Conservation (phyloP, 495 filamentous ascomycete genomes). For the Aspergillus nanangensis region DNA sequence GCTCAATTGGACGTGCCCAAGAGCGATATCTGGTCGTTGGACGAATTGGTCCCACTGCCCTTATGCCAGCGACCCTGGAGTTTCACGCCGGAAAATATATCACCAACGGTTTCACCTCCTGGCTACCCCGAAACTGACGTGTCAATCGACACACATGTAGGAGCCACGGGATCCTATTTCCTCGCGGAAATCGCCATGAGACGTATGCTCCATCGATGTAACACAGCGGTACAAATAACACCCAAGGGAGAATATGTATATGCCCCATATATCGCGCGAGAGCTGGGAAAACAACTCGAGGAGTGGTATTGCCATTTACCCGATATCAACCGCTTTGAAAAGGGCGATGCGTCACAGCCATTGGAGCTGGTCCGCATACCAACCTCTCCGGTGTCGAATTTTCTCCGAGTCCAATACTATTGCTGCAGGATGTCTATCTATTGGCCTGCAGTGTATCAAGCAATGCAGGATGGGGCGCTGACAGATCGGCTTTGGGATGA, state of each 20-base stretch:
- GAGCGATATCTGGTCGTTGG: neutral
- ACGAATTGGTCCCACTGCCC: neutral
- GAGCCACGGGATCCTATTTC: slow-evolving; percentile 2
- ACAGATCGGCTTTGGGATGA: neutral
- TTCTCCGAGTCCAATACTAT: slow-evolving; percentile 2
- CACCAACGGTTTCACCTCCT: neutral
- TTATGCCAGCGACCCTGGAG: neutral
- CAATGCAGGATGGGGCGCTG: neutral
- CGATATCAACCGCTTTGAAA: neutral
- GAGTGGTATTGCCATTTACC: slow-evolving; percentile 8
- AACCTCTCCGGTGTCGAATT: neutral
- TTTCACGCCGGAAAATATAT: neutral
- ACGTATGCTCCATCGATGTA: slow-evolving; percentile 7
- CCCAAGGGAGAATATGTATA: neutral
- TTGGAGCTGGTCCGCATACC: neutral
- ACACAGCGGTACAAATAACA: neutral
- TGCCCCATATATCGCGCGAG: slow-evolving; percentile 5
- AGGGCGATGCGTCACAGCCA: slow-evolving; percentile 1
- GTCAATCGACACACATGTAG: neutral
- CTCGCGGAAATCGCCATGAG: slow-evolving; percentile 8
- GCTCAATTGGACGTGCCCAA: neutral
- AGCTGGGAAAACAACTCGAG: slow-evolving; percentile 5
- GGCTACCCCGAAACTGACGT: neutral
- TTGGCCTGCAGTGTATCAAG: slow-evolving; percentile 1
- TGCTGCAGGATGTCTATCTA: slow-evolving; percentile 1